Evolutionary conservation across 331 rosid genomes (phyloP).

Genomic region (Rosa hybrid): DNA sequence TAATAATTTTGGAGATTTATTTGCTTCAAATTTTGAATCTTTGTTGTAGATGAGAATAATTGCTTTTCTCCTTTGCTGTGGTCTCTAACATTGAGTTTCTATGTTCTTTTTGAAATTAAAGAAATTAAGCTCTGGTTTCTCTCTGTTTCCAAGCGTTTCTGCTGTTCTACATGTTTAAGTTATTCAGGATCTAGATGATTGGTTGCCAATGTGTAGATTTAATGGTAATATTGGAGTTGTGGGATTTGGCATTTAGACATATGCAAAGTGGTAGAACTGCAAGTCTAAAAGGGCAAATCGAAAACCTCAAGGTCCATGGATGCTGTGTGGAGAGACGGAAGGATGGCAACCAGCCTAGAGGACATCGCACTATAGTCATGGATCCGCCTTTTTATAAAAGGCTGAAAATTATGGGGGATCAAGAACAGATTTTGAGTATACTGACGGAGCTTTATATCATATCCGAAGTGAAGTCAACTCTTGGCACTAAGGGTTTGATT

Average conservation of each 20-base stretch:
- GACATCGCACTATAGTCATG: neutral
- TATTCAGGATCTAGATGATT: too few relatives aligned
- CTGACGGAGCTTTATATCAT: neutral
- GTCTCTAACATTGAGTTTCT: too few relatives aligned
- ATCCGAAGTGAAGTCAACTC: neutral
- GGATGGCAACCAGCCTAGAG: too few relatives aligned
- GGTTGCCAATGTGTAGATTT: too few relatives aligned
- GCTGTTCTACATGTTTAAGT: neutral
- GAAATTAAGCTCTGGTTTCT: neutral
- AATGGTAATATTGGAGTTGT: neutral
- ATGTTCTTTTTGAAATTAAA: neutral
- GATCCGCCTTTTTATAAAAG: neutral
- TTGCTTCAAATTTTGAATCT: too few relatives aligned
- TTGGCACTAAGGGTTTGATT: neutral
- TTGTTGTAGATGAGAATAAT: too few relatives aligned
- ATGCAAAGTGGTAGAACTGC: neutral
- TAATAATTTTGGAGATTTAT: too few relatives aligned
- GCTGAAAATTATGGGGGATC: neutral
- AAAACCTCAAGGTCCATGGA: neutral
- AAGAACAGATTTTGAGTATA: neutral
- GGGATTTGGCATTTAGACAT: neutral
- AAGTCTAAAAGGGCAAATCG: neutral
- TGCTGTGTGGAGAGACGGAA: neutral
- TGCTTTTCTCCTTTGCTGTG: too few relatives aligned
- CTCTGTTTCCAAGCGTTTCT: neutral